Percentiles rank a stretch among this genome's conserved stretches.
Evolutionary conservation across 352 stramenopile genomes (phyloP).

Genomic region (Globisporangium sylvaticum): DNA sequence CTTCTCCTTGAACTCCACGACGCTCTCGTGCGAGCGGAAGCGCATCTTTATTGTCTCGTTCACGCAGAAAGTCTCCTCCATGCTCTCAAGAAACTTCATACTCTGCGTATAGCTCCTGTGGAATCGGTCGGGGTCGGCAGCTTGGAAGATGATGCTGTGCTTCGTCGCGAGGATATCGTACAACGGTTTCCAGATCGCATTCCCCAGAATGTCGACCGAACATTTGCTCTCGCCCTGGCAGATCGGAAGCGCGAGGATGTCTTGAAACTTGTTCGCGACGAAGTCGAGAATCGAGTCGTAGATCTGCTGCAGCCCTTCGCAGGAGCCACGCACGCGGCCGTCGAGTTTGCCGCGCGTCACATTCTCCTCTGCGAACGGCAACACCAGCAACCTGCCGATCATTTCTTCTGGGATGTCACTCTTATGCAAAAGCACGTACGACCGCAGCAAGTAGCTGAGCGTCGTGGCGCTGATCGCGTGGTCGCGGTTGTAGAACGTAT

Average conservation of each 20-base stretch:
- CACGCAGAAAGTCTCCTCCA: conserved; percentile 58
- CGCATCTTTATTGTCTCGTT: conserved; percentile 52
- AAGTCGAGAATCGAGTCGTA: conserved; percentile 77
- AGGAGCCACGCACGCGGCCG: conserved; percentile 64
- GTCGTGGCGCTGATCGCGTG: conserved; percentile 59
- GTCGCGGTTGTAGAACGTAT: conserved; percentile 85
- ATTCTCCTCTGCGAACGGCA: conserved; percentile 76
- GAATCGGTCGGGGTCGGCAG: conserved; percentile 71
- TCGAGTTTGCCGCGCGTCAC: conserved; percentile 78
- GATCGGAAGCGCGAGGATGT: conserved; percentile 52
- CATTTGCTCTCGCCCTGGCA: conserved; percentile 67
- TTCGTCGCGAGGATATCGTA: conserved; percentile 63
- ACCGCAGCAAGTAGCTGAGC: conserved; percentile 66
- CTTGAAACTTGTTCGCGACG: conserved; percentile 60
- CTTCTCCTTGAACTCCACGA: conserved; percentile 81
- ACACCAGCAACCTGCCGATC: conserved; percentile 67
- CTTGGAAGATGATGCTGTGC: conserved; percentile 78
- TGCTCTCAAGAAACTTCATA: conserved; percentile 55
- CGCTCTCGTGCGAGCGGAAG: conserved; percentile 67
- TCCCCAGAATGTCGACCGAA: conserved; percentile 74
- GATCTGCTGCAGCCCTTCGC: conserved; percentile 64
- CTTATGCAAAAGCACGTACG: conserved; percentile 77
- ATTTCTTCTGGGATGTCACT: conserved; percentile 78
- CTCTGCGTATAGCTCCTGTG: conserved; percentile 80
- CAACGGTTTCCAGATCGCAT: conserved; percentile 80